Evolutionary conservation across 2,329 filamentous ascomycete species (phyloP).

Genomic region (Neophaeococcomyces aloes): DNA sequence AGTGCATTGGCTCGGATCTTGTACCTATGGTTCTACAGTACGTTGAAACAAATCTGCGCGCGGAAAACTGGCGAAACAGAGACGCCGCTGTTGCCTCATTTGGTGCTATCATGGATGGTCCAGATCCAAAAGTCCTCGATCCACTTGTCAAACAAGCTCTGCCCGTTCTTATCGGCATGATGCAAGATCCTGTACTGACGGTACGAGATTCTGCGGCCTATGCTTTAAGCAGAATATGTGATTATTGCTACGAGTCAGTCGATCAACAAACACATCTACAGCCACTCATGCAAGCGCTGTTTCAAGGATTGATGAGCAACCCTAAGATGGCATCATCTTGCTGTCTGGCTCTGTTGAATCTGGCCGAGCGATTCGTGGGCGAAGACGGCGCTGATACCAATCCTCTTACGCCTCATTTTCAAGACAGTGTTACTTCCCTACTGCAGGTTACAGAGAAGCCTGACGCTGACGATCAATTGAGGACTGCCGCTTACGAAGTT

Average conservation of each 20-base stretch:
- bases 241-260: conserved; percentile 83
- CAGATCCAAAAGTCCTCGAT: conserved; percentile 81
- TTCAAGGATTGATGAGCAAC: conserved; percentile 78
- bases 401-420: conserved; percentile 81
- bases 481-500: conserved; percentile 94
- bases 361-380: conserved; percentile 88
- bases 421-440: conserved; percentile 77
- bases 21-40: conserved; percentile 81
- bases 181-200: conserved; percentile 75
- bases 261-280: conserved; percentile 75
- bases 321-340: conserved; percentile 96
- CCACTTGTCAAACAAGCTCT: conserved; percentile 94
- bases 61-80: conserved; percentile 86
- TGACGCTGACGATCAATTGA: conserved; percentile 51
- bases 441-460: conserved; percentile 71
- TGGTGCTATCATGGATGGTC: conserved; percentile 97
- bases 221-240: conserved; percentile 88
- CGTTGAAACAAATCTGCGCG: conserved; percentile 80
- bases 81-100: conserved; percentile 96
- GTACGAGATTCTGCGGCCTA: conserved; percentile 96
- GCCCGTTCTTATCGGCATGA: conserved; percentile 83
- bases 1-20: conserved; percentile 75
- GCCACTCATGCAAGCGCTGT: conserved; percentile 75
- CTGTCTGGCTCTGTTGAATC: conserved; percentile 98
- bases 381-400: conserved; percentile 69